Evolutionary conservation across 306 rosid genomes (phyloP), one percentile per base, ranked within the genome.

Genomic region (Medicago arabica): DNA sequence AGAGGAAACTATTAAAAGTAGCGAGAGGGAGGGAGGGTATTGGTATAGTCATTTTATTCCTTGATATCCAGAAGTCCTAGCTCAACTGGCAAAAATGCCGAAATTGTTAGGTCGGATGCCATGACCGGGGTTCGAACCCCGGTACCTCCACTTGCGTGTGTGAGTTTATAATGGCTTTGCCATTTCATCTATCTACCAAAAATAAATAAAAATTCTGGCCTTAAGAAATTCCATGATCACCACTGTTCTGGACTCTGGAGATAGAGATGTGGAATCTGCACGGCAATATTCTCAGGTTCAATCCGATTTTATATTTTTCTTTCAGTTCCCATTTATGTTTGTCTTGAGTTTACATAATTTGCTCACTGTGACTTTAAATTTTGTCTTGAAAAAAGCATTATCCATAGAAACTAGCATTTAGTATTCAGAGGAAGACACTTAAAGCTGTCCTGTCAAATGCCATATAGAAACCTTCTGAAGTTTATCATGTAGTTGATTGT

Each of bases 321-420:
- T 23, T 39, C 2, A 41, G 25, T 72, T 72, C 66, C 55, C 41
- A 13, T 51, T 70, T 31, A 12, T 31, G 28, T 40, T 72, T 54
- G 15, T 55, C 61, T 25, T 25, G 36, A 71, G 75, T 34, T 71
- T 53, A 9, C 25, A 16, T 61, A 7, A 11, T 51, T 64, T 39
- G 53, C 66, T 53, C 54, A 53, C 23, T 79, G 40, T 71, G 66
- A 25, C 49, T 38, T 71, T 14, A 41, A 34, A 13, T 63, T 63
- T 50, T 79, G 36, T 36, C 63, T 58, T n/a, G n/a, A n/a, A n/a
- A n/a, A n/a, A n/a, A 75, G 46, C 43, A 18, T 55, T 46, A 6
- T 28, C 7, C 12, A 5, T 68, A 10, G 16, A 49, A 19, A 53
- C 25, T 62, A 34, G 57, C 51, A 44, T 41, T 31, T 59, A 70